Base-by-base conservation (phyloP, 306 rosid genomes). In the Cucumis hystrix region DNA sequence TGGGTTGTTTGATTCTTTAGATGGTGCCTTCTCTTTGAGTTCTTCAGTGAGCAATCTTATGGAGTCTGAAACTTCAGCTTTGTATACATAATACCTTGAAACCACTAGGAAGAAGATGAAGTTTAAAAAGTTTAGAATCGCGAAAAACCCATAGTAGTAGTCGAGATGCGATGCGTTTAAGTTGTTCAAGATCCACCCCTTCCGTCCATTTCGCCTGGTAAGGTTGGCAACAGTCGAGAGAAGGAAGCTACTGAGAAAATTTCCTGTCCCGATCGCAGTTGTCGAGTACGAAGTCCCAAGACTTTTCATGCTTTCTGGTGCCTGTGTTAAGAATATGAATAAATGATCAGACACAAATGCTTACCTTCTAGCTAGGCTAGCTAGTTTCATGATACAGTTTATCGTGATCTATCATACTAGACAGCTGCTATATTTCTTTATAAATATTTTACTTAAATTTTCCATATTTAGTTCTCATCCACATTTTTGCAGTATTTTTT, bases 271-370 rank as follows among this genome's bases (percentile, higher is more conserved):
- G 9, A 75, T 49, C 28, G 83, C 60, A 4, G 83, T 74, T n/a
- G 61, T 49, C 14, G 83, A 76, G 35, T 60, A 77, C 0, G 83
- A 67, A 1, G 79, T 62, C 20, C 76, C 70, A 10, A 80, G 23
- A 65, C 79, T 80, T 51, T 77, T 80, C 83, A 80, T 80, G 51
- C 75, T 77, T 14, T 80, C 83, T 6, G 83, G 83, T 2, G 83
- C 83, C 74, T 80, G 79, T 1, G 13, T 8, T 16, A 35, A 60
- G n/a, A 61, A 61, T 28, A 14, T 15, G 7, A 64, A 35, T 60
- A 6, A 4, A 16, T 65, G 3, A 33, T 13, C 4, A 12, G 6
- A 43, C 5, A 33, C 5, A 4, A 33, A 33, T 33, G 37, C 5
- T 33, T 33, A 33, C 5, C 5, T 33, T 33, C 37, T 33, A 33